These are phyloP conservation scores for Phytophthora capsici DNA, from an alignment of 352 stramenopile genomes.

Conservation along the genomic window DNA sequence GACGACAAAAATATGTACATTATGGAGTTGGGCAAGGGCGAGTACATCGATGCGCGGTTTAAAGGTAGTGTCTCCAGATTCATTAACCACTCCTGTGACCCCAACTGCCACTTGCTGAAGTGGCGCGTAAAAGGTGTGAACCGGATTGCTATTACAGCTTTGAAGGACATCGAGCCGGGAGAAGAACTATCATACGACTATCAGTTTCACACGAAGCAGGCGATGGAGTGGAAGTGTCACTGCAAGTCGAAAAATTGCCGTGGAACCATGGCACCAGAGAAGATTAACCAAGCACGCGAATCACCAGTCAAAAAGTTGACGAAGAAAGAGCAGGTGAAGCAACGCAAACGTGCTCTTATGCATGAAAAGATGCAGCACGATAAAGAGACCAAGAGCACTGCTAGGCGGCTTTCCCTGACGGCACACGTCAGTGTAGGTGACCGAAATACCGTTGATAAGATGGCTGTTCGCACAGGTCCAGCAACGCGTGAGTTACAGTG, in stretches of 20 bases:
- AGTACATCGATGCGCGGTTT: conserved; percentile 95
- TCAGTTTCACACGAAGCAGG: conserved; percentile 91
- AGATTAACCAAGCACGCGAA: conserved; percentile 57
- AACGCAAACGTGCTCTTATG: conserved; percentile 69
- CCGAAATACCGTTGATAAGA: conserved; percentile 52
- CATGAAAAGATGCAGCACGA: conserved; percentile 73
- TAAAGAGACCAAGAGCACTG: conserved; percentile 72
- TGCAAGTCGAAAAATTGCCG: conserved; percentile 83
- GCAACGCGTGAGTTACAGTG: conserved; percentile 64
- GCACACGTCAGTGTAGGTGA: conserved; percentile 61
- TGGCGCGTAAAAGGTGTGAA: conserved; percentile 95
- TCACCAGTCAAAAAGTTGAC: conserved; percentile 66
- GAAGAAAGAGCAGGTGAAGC: conserved; percentile 81
- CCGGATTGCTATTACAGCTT: conserved; percentile 92
- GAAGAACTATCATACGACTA: conserved; percentile 96
- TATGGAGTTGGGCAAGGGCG: conserved; percentile 92
- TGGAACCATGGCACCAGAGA: conserved; percentile 87
- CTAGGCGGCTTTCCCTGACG: conserved; percentile 69
- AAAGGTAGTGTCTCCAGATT: conserved; percentile 95
- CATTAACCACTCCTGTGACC: conserved; percentile 98
- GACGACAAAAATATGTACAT: conserved; percentile 98
- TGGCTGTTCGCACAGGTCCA: conserved; percentile 65
- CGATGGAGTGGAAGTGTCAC: conserved; percentile 89
- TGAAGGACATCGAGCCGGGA: conserved; percentile 88
- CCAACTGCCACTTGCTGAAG: conserved; percentile 95